Base-by-base conservation (phyloP, 2,329 filamentous ascomycete genomes). In the Nemania sp. region DNA sequence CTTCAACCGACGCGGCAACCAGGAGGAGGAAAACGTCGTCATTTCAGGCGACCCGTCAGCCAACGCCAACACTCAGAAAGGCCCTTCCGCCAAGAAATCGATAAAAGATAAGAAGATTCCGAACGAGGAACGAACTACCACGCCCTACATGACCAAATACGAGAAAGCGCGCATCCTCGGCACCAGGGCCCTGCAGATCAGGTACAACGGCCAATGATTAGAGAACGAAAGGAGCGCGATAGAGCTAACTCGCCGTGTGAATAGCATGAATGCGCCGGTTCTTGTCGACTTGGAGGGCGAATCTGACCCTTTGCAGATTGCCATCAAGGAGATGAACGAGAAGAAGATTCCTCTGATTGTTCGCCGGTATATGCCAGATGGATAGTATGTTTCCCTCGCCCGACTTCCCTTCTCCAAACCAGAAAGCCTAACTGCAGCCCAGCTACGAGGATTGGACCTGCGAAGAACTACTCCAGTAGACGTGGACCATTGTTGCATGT, bases 361-460 rank as follows among this genome's bases (percentile, higher is more conserved):
- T 61, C 85, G 94, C 72, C 85, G 94, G 69, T 99, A 97, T 76
- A 82, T 99, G 70, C 94, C 94, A 19, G 94, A 99, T 76, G 94
- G 94, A 78, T 96, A 84, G 90, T 95, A 80, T 80, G 90, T 83
- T 26, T 28, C 65, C 14, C 31, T 52, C 41, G 54, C 48, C 54
- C 52, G 40, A 33, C 31, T 59, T 5, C 14, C 28, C 50, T 26
- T 52, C 11, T 28, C 9, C 11, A 7, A 8, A 33, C 23, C 8
- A 30, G 24, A 42, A 23, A 19, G 42, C 43, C 64, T 68, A 59
- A 70, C 61, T 22, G 15, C 19, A 20, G 23, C 48, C n/a, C 63
- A 93, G 89, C 77, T 97, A 97, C 74, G 94, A 99, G 81, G 94
- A 99, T 73, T 99, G 94, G 94, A 96, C 92, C 30, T 97, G 92